These are phyloP conservation scores for Vitis hybrid DNA, from an alignment of 177 flowering plant genomes.

Conservation along the genomic window DNA sequence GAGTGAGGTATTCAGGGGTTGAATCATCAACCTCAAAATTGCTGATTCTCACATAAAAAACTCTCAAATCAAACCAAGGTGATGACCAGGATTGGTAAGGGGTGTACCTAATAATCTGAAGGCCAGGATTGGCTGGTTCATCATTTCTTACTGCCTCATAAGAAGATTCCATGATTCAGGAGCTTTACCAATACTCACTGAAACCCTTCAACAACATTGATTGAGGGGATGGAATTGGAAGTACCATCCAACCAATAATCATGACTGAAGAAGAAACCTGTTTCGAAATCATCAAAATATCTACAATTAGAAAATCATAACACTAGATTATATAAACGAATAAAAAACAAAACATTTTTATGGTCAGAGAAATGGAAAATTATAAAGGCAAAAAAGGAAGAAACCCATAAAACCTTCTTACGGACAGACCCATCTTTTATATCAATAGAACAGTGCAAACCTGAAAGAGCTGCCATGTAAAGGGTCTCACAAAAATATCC, in stretches of 20 bases:
- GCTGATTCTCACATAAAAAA: slow-evolving; percentile 77
- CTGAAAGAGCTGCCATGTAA: neutral
- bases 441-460: neutral
- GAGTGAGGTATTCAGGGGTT: slow-evolving; percentile 64
- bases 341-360: too few relatives aligned
- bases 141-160: slow-evolving; percentile 30
- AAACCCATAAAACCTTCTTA: neutral
- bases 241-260: slow-evolving; percentile 1
- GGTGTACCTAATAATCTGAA: slow-evolving; percentile 50
- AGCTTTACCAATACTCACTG: slow-evolving; percentile 18
- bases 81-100: slow-evolving; percentile 37
- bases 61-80: slow-evolving; percentile 79
- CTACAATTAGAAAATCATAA: neutral
- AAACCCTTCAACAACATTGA: slow-evolving; percentile 20
- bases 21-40: slow-evolving; percentile 62
- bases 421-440: neutral
- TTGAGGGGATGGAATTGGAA: neutral
- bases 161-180: slow-evolving; percentile 46
- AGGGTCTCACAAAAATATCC: slow-evolving; percentile 8
- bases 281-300: slow-evolving; percentile 8
- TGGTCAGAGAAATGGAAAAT: neutral
- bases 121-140: slow-evolving; percentile 30
- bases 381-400: neutral
- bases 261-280: slow-evolving; percentile 18
- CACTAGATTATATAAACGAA: too few relatives aligned